Evolutionary conservation across 78 protist genomes (phyloP).

Genomic region (Pelomyxa schiedti): DNA sequence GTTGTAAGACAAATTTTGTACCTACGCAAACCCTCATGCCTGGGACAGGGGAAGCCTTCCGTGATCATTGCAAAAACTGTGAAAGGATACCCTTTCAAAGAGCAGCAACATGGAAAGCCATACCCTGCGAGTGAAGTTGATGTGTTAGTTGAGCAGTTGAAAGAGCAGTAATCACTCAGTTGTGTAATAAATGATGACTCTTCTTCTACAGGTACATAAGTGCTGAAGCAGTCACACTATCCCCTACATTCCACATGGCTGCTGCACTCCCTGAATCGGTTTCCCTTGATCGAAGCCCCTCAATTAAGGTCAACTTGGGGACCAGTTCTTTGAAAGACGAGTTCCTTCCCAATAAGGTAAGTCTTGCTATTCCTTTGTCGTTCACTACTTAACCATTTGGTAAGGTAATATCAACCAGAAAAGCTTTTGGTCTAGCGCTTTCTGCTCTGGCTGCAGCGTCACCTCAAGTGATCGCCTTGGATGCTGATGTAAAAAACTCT

Average conservation of each 20-base stretch:
- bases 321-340: no score
- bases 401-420: not conserved
- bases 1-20: not conserved
- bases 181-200: not conserved
- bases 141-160: no score
- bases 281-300: no score
- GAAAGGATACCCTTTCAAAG: not conserved
- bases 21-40: no score
- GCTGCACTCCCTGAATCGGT: not conserved
- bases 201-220: not conserved
- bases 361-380: no score
- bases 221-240: not conserved
- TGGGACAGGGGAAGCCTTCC: no score
- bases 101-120: not conserved
- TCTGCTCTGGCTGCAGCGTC: not conserved
- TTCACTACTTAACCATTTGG: no score
- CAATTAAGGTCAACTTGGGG: not conserved
- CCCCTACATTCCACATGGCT: not conserved
- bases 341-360: no score
- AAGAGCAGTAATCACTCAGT: not conserved
- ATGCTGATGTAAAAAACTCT: not conserved
- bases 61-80: not conserved
- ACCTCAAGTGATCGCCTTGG: not conserved
- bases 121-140: no score
- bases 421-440: not conserved